Base-by-base conservation (phyloP, 1,284 basidiomycete genomes). In the Ustilago crameri region DNA sequence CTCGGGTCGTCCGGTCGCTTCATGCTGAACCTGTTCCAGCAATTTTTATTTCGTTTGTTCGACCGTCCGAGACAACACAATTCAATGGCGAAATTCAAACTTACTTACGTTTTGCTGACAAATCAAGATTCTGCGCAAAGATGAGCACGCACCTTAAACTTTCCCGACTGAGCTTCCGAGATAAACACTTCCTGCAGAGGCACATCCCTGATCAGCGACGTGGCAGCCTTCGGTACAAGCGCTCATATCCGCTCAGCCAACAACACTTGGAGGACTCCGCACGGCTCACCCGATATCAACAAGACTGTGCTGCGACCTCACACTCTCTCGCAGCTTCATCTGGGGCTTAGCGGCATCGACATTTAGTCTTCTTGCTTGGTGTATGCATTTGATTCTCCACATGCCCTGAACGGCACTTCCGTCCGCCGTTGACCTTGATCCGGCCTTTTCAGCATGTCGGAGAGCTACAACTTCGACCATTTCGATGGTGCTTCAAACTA, bases 401-500 rank as follows among this genome's bases (percentile, higher is more conserved):
- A 65, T 65, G 61, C 55, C 27, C 42, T 55, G 40, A 55, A 40
- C 20, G 22, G 37, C 37, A 35, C 9, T 51, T n/a, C 40, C 35
- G 12, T 22, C 43, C 24, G 55, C 47, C 26, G 47, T 65, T 56
- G 51, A 55, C 32, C 48, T 35, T 24, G 15, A 24, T 57, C 56
- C 51, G 55, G 52, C 27, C 34, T 27, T 45, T 14, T 17, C 34
- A 45, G 44, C 53, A 73, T 73, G 70, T 67, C 70, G 30, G 60
- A 68, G 45, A 49, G 38, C 46, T 75, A 79, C 57, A 52, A 52
- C 53, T 80, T 80, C 38, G 76, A 76, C 30, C 76, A 80, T 46
- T 72, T 80, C 34, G 75, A 78, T 12, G 78, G 76, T 34, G 76
- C 70, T 7, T 78, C 76, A 20, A 45, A 51, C 57, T 74, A 66